Conservation (phyloP, 2,329 filamentous ascomycete species). For the Pseudogymnoascus sp. region DNA sequence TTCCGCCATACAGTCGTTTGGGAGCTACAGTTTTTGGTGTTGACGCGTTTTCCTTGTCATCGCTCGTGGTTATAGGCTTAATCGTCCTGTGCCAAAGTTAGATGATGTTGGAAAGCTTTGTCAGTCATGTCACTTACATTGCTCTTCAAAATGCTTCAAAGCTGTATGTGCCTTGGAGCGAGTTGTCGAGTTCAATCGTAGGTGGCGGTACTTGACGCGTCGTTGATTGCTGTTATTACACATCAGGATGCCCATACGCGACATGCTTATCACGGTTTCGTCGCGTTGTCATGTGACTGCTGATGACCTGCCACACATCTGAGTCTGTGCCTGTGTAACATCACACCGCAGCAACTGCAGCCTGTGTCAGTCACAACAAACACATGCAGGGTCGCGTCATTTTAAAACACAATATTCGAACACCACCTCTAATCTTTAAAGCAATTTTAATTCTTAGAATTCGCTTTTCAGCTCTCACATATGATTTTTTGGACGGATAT, state of each 20-base stretch:
- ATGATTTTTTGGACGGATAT: background rate
- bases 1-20: conserved; percentile 36
- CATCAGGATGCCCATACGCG: background rate
- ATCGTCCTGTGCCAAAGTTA: background rate
- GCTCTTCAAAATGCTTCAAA: background rate
- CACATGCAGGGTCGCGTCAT: background rate
- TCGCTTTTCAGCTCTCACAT: background rate
- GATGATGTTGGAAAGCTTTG: background rate
- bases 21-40: conserved; percentile 17
- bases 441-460: background rate
- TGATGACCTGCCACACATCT: background rate
- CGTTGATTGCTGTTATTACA: background rate
- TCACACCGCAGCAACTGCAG: background rate
- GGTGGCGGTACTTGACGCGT: background rate
- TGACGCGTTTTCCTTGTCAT: conserved; percentile 36
- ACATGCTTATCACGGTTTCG: background rate
- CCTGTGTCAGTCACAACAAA: background rate
- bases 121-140: background rate
- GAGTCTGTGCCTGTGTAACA: background rate
- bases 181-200: background rate
- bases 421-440: background rate
- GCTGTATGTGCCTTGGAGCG: background rate
- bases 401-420: background rate
- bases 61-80: conserved; percentile 19
- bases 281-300: background rate